Conservation (phyloP, 2,329 filamentous ascomycete genomes). For the Hymenoscyphus albidus region DNA sequence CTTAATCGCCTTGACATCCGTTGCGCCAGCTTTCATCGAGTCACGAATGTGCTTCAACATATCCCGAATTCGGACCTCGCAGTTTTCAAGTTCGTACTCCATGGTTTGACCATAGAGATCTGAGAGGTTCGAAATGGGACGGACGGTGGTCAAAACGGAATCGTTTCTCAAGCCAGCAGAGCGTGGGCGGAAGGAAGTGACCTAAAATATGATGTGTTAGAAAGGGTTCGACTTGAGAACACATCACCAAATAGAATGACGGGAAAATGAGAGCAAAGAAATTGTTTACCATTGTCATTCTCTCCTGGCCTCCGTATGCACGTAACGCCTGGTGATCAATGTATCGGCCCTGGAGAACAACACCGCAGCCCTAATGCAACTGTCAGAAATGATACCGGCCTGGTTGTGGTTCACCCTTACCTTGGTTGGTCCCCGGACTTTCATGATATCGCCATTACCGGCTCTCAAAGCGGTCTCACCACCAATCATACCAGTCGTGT, state of each 20-base stretch:
- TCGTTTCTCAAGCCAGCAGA: conserved; percentile 41
- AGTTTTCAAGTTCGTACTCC: conserved; percentile 39
- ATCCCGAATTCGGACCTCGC: conserved; percentile 35
- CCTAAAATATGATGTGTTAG: conserved; percentile 18
- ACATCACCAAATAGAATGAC: background rate
- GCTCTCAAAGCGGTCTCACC: conserved; percentile 60
- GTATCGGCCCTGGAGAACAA: conserved; percentile 44
- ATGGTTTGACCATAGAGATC: conserved; percentile 39
- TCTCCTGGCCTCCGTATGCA: conserved; percentile 41
- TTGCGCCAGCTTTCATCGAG: conserved; percentile 35
- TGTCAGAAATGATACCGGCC: conserved; percentile 12
- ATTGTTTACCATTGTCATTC: conserved; percentile 38
- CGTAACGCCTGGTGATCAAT: conserved; percentile 43
- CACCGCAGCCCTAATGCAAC: conserved; percentile 36
- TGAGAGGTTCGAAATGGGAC: conserved; percentile 37
- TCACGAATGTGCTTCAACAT: conserved; percentile 36
- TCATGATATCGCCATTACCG: conserved; percentile 43
- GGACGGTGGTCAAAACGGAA: conserved; percentile 37
- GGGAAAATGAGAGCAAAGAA: background rate
- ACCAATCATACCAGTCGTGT: conserved; percentile 45
- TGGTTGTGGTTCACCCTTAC: conserved; percentile 29
- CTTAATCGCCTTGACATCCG: conserved; percentile 36
- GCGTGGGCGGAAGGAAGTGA: conserved; percentile 43
- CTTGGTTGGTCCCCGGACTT: conserved; percentile 43
- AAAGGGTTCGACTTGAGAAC: background rate